Percentiles rank a stretch among this genome's conserved stretches.
These are phyloP conservation scores for Lasiodiplodia citricola DNA, from an alignment of 2,329 filamentous ascomycete genomes.

Conservation along the genomic window DNA sequence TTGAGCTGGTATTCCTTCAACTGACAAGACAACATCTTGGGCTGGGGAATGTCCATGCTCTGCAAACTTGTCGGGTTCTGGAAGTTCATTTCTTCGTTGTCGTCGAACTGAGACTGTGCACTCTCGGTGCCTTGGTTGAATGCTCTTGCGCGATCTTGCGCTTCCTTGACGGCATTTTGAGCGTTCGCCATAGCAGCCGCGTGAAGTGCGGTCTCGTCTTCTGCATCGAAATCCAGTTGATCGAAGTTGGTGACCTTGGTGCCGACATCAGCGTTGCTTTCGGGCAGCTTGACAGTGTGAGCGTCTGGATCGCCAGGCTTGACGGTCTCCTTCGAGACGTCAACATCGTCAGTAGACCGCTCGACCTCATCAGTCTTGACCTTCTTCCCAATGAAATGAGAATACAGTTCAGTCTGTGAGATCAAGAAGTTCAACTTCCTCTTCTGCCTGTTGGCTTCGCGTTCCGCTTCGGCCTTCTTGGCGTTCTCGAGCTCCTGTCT, in stretches of 20 bases:
- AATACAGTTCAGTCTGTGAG: slow-evolving; percentile 97
- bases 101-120: slow-evolving; percentile 74
- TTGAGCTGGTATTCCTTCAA: slow-evolving; percentile 99
- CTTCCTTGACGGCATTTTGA: slow-evolving; percentile 92
- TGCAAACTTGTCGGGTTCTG: slow-evolving; percentile 96
- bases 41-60: slow-evolving; percentile 92
- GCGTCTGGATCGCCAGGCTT: slow-evolving; percentile 44
- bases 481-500: slow-evolving; percentile 95
- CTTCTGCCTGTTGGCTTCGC: slow-evolving; percentile 96
- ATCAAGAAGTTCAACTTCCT: slow-evolving; percentile 99
- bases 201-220: slow-evolving; percentile 81
- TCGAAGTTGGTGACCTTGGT: slow-evolving; percentile 91
- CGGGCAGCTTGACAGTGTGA: slow-evolving; percentile 55
- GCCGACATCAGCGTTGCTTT: slow-evolving; percentile 56
- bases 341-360: slow-evolving; percentile 80
- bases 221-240: slow-evolving; percentile 92
- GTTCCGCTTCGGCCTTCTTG: slow-evolving; percentile 94
- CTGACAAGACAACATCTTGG: slow-evolving; percentile 89
- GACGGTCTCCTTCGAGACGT: slow-evolving; percentile 56
- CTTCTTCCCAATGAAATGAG: slow-evolving; percentile 99
- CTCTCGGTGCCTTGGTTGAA: slow-evolving; percentile 77
- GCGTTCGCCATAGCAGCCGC: slow-evolving; percentile 93
- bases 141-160: slow-evolving; percentile 87
- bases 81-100: slow-evolving; percentile 99
- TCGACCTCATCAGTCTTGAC: slow-evolving; percentile 98